A percentile compares a stretch with the other conserved stretches of the same genome.
Conservation (phyloP, 192 early-diverging fungal species). For the Helicostylum pulchrum region DNA sequence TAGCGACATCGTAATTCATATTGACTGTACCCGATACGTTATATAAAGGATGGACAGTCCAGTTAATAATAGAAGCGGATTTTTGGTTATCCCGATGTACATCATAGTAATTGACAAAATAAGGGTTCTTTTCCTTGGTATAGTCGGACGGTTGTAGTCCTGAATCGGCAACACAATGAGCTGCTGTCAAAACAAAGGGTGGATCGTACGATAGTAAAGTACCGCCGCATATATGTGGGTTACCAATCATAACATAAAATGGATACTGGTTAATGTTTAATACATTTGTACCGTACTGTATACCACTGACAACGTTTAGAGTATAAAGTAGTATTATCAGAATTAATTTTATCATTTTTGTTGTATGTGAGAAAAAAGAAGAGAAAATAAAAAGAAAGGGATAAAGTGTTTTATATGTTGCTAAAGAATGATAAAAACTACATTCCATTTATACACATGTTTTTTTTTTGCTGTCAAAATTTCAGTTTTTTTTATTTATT, state of each 20-base stretch:
- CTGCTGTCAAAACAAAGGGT: constrained; percentile 27
- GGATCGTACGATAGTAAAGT: constrained; percentile 26
- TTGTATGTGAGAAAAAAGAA: not conserved
- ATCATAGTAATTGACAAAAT: constrained; percentile 28
- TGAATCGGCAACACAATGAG: constrained; percentile 27
- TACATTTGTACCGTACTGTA: constrained; percentile 23
- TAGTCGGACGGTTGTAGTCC: not conserved
- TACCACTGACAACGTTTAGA: not conserved
- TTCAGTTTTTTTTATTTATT: no score
- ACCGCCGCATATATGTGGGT: constrained; percentile 34
- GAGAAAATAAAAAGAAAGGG: not conserved
- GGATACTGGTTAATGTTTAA: constrained; percentile 21
- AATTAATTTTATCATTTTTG: not conserved
- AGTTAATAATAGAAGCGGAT: constrained; percentile 8
- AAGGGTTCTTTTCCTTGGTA: constrained; percentile 13
- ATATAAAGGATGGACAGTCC: constrained; percentile 33
- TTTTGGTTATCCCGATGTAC: constrained; percentile 15
- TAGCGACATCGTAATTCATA: constrained; percentile 29
- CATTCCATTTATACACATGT: no score
- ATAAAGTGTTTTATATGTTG: not conserved
- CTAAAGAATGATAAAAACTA: not conserved
- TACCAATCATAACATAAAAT: constrained; percentile 24
- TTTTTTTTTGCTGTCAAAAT: no score
- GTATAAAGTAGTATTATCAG: not conserved
- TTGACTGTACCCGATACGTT: constrained; percentile 3